Base-by-base conservation (phyloP, 139 green algal species). In the Gonium pectorale region DNA sequence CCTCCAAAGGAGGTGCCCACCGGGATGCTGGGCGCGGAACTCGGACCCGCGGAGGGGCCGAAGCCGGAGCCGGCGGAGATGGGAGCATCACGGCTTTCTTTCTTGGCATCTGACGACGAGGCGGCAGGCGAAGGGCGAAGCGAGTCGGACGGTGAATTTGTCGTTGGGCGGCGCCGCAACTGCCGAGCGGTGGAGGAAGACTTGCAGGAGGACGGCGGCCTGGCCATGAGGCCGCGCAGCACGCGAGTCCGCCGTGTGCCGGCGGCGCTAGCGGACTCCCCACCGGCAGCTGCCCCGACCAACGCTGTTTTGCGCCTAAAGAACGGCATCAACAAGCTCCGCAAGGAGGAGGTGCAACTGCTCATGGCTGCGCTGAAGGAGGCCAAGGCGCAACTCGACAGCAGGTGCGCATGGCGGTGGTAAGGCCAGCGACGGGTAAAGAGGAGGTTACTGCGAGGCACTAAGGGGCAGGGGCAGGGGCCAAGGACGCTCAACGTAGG, bases 301-400 rank as follows among this genome's bases (percentile, higher is more conserved):
- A 43, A 41, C 0, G n/a, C 43, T 27, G 68, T 41, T 31, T 41
- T 77, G n/a, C 68, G 51, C 1, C 38, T 68, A 13, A 52, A 54
- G 52, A 52, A 33, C 71, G 75, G 75, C 40, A 49, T 29, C 22
- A 40, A n/a, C 31, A 71, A 64, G 77, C 62, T 83, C 43, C 62
- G 63, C 19, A 83, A 83, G n/a, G n/a, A n/a, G n/a, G n/a, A n/a
- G n/a, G n/a, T n/a, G n/a, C n/a, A n/a, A n/a, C n/a, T n/a, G n/a
- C n/a, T n/a, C n/a, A n/a, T n/a, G n/a, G n/a, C n/a, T 22, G 60
- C 77, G 33, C 62, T 83, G 43, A 33, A 44, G 4, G 77, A 83
- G 43, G 77, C 77, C 43, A 83, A 73, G 60, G 62, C 77, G 5
- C 62, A 74, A 27, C 26, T 83, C 3, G 21, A 38, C 62, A 43